Evolutionary conservation across 192 early-diverging fungal genomes (phyloP), one percentile per base, ranked within the genome.

Genomic region (Coemansia sp.): DNA sequence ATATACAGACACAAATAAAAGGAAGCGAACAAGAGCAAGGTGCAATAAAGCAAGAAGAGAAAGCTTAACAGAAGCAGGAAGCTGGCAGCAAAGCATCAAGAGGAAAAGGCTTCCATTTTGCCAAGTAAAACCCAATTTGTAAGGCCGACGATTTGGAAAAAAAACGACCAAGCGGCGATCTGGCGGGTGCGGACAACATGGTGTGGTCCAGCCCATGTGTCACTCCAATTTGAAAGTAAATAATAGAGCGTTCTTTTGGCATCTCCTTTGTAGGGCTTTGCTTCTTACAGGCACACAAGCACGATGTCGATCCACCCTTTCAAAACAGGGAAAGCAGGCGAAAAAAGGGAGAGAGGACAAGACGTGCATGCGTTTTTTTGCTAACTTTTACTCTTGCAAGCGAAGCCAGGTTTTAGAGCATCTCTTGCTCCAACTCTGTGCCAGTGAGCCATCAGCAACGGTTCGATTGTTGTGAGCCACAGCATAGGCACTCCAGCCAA

Each of bases 1-100:
- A 51, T 51, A 26, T 51, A 51, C 48, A 46, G 43, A 51, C 48
- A 51, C 48, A 51, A 51, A 51, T 51, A 51, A 26, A 9, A 4
- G 13, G 40, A 43, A 13, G 18, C 4, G 13, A 34, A 8, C 34
- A 34, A 34, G 15, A 43, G 40, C 40, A 43, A 43, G 18, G 13
- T 1, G 40, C 40, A 43, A 43, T 43, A 43, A 51, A 51, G 48
- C 23, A 26, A 51, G 25, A 51, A 26, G 37, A 40, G 37, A 23
- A 25, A 46, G n/a, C 13, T 9, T 20, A n/a, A n/a, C 16, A 46
- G 43, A 20, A 20, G 43, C 16, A 46, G 3, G 37, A 40, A 40
- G 8, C 15, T 7, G 3, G 37, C 3, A 40, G 37, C 37, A 40
- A 40, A 13, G 3, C 8, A 40, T 40, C 15, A 15, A 37, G 6